Evolutionary conservation across 73 alveolate genomes (phyloP).

Genomic region (Paramecium tetraurelia): DNA sequence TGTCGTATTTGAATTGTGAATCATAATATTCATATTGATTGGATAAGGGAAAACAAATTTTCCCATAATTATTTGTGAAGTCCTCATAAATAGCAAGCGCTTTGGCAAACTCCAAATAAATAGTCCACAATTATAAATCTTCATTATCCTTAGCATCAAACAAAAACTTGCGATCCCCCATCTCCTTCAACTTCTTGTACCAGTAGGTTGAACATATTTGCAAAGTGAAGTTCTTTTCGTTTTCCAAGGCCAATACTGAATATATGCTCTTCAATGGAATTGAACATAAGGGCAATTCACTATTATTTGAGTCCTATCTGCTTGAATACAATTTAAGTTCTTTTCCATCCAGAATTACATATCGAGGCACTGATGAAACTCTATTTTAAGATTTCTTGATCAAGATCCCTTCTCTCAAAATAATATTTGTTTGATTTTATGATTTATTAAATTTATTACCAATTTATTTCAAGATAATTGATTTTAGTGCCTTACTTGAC

Average conservation of each 20-base stretch:
- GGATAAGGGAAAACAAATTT: slow-evolving; percentile 4
- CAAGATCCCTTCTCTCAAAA: slow-evolving; percentile 23
- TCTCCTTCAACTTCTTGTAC: slow-evolving; percentile 44
- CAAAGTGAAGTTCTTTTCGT: slow-evolving; percentile 27
- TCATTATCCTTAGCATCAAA: slow-evolving; percentile 31
- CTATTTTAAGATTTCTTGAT: slow-evolving; percentile 25
- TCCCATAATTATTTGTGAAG: slow-evolving; percentile 54
- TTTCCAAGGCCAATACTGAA: neutral
- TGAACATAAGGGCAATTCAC: slow-evolving; percentile 3
- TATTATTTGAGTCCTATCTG: neutral
- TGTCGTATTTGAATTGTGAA: slow-evolving; percentile 3
- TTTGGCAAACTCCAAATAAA: slow-evolving; percentile 59
- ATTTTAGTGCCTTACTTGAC: slow-evolving; percentile 54
- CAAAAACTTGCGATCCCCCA: slow-evolving; percentile 38
- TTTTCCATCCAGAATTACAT: slow-evolving; percentile 36
- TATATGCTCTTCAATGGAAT: slow-evolving; percentile 18
- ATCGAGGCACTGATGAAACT: neutral
- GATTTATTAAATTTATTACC: neutral
- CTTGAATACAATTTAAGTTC: neutral
- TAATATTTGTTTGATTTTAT: slow-evolving; percentile 14
- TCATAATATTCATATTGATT: slow-evolving; percentile 17
- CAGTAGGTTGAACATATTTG: slow-evolving; percentile 28
- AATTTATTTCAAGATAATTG: slow-evolving; percentile 47
- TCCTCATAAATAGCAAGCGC: slow-evolving; percentile 58
- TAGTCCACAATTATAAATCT: slow-evolving; percentile 49